A percentile compares a stretch with the other conserved stretches of the same genome.
Conservation (phyloP, 345 rosid genomes). For the Moricandia moricandioides region DNA sequence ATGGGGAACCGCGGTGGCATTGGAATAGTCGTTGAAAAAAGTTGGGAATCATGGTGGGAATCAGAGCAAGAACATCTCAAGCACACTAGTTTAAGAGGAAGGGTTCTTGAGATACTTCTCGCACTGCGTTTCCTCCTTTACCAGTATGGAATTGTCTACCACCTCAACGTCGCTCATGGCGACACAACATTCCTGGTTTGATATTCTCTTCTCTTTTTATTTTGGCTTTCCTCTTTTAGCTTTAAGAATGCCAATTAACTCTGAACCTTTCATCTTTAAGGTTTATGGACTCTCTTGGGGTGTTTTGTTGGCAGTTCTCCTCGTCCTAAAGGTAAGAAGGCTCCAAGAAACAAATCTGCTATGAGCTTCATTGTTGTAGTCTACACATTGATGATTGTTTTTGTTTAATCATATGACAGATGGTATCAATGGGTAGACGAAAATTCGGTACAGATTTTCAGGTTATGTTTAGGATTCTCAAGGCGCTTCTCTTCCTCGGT, state of each 20-base stretch:
- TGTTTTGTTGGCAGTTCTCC: conserved; percentile 57
- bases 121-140: conserved; percentile 75
- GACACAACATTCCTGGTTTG: conserved; percentile 63
- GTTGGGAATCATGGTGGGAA: conserved; percentile 99
- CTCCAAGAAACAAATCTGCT: neutral
- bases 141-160: conserved; percentile 96
- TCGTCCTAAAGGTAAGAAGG: conserved; percentile 71
- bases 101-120: conserved; percentile 74
- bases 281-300: conserved; percentile 92
- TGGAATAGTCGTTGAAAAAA: conserved; percentile 58
- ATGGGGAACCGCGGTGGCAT: conserved; percentile 96
- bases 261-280: conserved; percentile 39
- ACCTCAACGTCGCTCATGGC: conserved; percentile 76
- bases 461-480: conserved; percentile 91
- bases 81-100: conserved; percentile 64
- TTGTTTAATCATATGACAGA: conserved; percentile 38
- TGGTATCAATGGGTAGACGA: conserved; percentile 82
- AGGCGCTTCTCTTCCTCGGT: conserved; percentile 88
- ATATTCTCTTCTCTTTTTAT: neutral
- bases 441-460: conserved; percentile 75
- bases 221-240: neutral
- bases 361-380: neutral
- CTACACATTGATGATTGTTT: neutral
- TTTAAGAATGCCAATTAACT: neutral
- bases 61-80: conserved; percentile 81